These are phyloP conservation scores for Jaapia argillacea DNA, from an alignment of 768 basidiomycete species.

Conservation along the genomic window DNA sequence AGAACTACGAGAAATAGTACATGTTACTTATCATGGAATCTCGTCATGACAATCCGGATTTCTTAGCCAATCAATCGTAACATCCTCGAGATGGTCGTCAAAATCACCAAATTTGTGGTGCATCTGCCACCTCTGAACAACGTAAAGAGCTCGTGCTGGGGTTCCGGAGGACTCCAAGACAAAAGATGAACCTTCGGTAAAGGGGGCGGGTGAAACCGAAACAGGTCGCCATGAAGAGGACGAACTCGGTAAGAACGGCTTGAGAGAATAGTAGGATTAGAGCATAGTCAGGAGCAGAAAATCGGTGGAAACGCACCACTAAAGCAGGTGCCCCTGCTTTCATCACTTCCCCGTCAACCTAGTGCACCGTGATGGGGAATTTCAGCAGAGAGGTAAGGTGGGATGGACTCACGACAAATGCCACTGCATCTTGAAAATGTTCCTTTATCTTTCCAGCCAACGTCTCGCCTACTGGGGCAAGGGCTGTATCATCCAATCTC, in stretches of 20 bases:
- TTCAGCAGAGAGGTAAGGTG: no score
- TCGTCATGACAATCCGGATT: slow-evolving; percentile 16
- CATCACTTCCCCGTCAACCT: slow-evolving; percentile 13
- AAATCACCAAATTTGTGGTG: slow-evolving; percentile 67
- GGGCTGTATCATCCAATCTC: slow-evolving; percentile 43
- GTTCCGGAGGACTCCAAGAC: slow-evolving; percentile 34
- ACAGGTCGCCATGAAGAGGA: slow-evolving; percentile 38
- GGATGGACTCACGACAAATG: slow-evolving; percentile 56
- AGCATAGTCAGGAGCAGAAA: no score
- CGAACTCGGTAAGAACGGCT: slow-evolving; percentile 42
- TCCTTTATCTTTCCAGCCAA: slow-evolving; percentile 46
- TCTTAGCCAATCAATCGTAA: slow-evolving; percentile 38
- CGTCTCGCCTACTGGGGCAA: slow-evolving; percentile 59
- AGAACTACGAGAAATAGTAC: no score
- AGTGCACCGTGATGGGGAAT: no score
- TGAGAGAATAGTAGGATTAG: no score
- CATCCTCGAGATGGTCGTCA: slow-evolving; percentile 76
- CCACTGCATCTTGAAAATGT: slow-evolving; percentile 49
- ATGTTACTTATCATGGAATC: not conserved
- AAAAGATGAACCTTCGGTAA: slow-evolving; percentile 34
- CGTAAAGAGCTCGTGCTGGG: slow-evolving; percentile 35
- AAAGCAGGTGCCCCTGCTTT: slow-evolving; percentile 42
- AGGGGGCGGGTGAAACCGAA: slow-evolving; percentile 26
- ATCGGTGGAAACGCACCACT: slow-evolving; percentile 47
- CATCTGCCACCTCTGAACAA: slow-evolving; percentile 39